Base-by-base conservation (phyloP, 2,329 filamentous ascomycete genomes). In the Colletotrichum liriopes region DNA sequence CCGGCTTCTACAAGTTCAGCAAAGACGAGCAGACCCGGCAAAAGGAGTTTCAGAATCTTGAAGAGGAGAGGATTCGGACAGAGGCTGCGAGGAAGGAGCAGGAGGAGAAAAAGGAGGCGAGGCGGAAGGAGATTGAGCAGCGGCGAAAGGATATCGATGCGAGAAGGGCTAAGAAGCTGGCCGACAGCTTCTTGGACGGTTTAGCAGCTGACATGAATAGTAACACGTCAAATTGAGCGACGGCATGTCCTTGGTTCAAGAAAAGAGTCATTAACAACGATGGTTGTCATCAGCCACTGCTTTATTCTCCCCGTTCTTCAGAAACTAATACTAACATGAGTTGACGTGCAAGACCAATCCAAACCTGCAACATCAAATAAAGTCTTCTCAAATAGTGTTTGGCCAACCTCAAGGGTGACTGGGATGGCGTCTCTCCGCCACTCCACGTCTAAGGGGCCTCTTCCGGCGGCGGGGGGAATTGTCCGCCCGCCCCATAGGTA, bases 1-100 rank as follows among this genome's bases (percentile, higher is more conserved):
- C 93, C 0, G 96, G 94, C 0, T 99, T 98, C 83, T 98, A 95
- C 84, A 91, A 93, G 68, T 98, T 99, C 80, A 94, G 92, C 71
- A 89, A 89, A 75, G 93, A 97, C 81, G 91, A 93, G 78, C 91
- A 89, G 75, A 85, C 86, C 74, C 86, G 92, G 78, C 82, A 83
- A 77, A 77, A 77, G 60, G 94, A 98, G 86, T 98, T 98, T 94
- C 87, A 89, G 75, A 88, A 87, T 55, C 84, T 98, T 67, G 88
- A 90, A 74, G 85, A 87, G 76, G 91, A 94, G 80, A 86, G 93
- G 71, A 82, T 85, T 73, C 89, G 90, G 78, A 96, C 94, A 63
- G 92, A 95, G 81, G 84, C 86, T 65, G 88, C 88, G 76, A 85
- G 93, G 71, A 77, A 82, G 72, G 86, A 86, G 75, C 84, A 86